A percentile compares a stretch with the other conserved stretches of the same genome.
Evolutionary conservation across 2,329 filamentous ascomycete species (phyloP).

Genomic region (Talaromyces rugulosus): DNA sequence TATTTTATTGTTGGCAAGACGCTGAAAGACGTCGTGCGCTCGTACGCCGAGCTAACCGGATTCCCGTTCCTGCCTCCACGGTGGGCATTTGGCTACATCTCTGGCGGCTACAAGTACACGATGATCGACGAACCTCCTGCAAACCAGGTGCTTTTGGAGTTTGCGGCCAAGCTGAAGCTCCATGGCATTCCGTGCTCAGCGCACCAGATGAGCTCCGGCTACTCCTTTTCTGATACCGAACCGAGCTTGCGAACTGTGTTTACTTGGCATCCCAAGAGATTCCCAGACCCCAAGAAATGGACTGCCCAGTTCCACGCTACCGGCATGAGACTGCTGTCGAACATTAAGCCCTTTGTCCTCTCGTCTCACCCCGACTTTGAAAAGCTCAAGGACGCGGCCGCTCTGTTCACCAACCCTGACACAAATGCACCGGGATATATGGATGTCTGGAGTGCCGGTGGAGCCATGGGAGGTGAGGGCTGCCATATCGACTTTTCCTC

Average conservation of each 20-base stretch:
- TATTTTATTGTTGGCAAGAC: slow-evolving; percentile 65
- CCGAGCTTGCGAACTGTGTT: slow-evolving; percentile 69
- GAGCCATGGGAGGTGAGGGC: slow-evolving; percentile 65
- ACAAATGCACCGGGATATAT: slow-evolving; percentile 54
- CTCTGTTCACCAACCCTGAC: slow-evolving; percentile 60
- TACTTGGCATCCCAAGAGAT: slow-evolving; percentile 67
- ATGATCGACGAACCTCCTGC: slow-evolving; percentile 55
- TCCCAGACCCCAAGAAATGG: slow-evolving; percentile 64
- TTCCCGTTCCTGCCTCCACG: slow-evolving; percentile 65
- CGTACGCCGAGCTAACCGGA: slow-evolving; percentile 65
- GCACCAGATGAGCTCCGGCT: slow-evolving; percentile 69
- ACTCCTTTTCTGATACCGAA: slow-evolving; percentile 62
- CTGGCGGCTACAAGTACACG: slow-evolving; percentile 62
- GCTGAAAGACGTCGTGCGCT: slow-evolving; percentile 60
- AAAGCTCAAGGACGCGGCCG: slow-evolving; percentile 54
- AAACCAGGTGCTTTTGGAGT: slow-evolving; percentile 55
- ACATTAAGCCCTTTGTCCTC: slow-evolving; percentile 70
- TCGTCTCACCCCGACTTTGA: slow-evolving; percentile 63
- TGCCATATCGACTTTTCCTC: slow-evolving; percentile 72
- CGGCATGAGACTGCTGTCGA: slow-evolving; percentile 65
- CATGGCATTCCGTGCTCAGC: slow-evolving; percentile 67
- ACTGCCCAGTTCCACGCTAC: slow-evolving; percentile 58
- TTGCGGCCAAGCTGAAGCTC: slow-evolving; percentile 58
- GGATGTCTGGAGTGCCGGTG: slow-evolving; percentile 67
- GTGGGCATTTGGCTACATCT: slow-evolving; percentile 70